These are phyloP conservation scores for Aspergillus tubingensis DNA, from an alignment of 2,329 filamentous ascomycete species.

Conservation along the genomic window DNA sequence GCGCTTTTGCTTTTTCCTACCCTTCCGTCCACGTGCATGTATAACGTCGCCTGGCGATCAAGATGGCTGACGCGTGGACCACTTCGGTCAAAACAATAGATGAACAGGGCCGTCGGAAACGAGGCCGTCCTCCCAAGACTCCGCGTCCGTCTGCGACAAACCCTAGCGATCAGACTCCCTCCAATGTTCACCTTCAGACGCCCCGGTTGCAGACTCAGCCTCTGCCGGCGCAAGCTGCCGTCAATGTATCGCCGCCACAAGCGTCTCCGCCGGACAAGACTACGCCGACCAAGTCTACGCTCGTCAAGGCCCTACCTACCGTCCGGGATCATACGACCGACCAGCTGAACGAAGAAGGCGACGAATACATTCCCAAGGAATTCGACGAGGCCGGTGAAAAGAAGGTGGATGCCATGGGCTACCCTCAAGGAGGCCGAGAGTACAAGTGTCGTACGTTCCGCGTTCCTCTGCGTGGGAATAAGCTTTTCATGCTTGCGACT, in stretches of 20 bases:
- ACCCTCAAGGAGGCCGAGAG: conserved; percentile 77
- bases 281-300: conserved; percentile 74
- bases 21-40: neutral
- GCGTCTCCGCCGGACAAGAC: conserved; percentile 68
- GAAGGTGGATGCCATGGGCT: conserved; percentile 83
- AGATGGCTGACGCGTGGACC: conserved; percentile 21
- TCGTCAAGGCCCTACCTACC: conserved; percentile 91
- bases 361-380: conserved; percentile 94
- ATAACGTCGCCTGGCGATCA: neutral
- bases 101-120: conserved; percentile 50
- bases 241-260: conserved; percentile 57
- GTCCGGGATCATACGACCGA: conserved; percentile 97
- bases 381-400: conserved; percentile 91
- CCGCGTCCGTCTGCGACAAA: conserved; percentile 41
- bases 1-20: conserved; percentile 6
- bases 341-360: conserved; percentile 82
- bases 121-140: conserved; percentile 53
- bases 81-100: conserved; percentile 27
- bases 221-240: conserved; percentile 33
- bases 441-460: conserved; percentile 93
- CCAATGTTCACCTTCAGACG: conserved; percentile 39
- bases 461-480: conserved; percentile 85
- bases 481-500: conserved; percentile 97
- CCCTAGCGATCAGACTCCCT: conserved; percentile 33
- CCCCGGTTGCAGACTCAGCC: conserved; percentile 44